Conservation (phyloP, 2,329 filamentous ascomycete genomes). For the Fusarium robinianum region DNA sequence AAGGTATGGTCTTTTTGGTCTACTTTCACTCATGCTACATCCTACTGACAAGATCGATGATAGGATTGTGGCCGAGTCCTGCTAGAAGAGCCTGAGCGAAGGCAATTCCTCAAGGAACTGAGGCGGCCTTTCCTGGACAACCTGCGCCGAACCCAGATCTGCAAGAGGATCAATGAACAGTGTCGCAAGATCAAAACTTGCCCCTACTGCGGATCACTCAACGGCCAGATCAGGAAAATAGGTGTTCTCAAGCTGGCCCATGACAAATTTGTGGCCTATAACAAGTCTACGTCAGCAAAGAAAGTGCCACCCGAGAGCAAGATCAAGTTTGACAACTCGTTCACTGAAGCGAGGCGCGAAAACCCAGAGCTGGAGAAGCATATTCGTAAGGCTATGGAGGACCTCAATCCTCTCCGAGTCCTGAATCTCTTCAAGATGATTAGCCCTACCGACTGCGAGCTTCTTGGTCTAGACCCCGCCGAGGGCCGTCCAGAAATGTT, state of each 20-base stretch:
- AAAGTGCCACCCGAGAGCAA: slow-evolving; percentile 85
- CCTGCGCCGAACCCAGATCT: slow-evolving; percentile 78
- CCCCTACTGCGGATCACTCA: slow-evolving; percentile 77
- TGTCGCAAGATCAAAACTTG: slow-evolving; percentile 87
- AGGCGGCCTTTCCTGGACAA: slow-evolving; percentile 85
- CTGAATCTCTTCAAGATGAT: slow-evolving; percentile 92
- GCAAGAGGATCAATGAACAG: slow-evolving; percentile 86
- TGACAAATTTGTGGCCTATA: slow-evolving; percentile 88
- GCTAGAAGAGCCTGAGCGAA: slow-evolving; percentile 78
- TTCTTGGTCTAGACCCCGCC: slow-evolving; percentile 83
- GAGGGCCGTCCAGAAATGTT: slow-evolving; percentile 95
- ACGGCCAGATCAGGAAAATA: slow-evolving; percentile 90
- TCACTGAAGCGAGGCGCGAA: slow-evolving; percentile 74
- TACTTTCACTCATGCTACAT: neutral
- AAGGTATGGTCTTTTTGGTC: slow-evolving; percentile 55
- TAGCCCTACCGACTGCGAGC: slow-evolving; percentile 81
- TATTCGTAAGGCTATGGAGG: slow-evolving; percentile 88
- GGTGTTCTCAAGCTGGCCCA: slow-evolving; percentile 93
- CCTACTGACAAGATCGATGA: slow-evolving; percentile 9
- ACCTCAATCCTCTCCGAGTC: slow-evolving; percentile 86
- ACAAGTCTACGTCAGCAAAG: slow-evolving; percentile 82
- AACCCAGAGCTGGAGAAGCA: slow-evolving; percentile 89
- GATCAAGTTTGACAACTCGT: slow-evolving; percentile 82
- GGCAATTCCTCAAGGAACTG: slow-evolving; percentile 77
- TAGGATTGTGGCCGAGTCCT: slow-evolving; percentile 82